phyloP scores from a whole-genome alignment of 805 yeast species.

The Candida taoyuanica region DNA sequence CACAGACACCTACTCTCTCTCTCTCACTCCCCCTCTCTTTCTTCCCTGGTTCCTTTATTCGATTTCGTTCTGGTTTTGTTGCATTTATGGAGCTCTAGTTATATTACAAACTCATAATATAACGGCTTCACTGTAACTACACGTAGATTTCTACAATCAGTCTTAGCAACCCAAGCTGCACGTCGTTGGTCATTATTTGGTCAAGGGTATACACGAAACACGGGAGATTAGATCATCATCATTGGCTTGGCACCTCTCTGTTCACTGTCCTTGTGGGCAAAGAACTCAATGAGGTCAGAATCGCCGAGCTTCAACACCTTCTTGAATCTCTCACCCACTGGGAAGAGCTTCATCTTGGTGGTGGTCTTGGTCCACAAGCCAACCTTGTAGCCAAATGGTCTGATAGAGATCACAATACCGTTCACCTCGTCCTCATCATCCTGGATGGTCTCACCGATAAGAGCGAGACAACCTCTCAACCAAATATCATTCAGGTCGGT shows the following conservation, averaged over 20 bases:
- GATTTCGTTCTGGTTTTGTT: not conserved
- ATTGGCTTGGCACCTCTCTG: constrained; percentile 26
- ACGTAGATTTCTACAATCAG: too few relatives aligned
- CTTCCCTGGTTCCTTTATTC: too few relatives aligned
- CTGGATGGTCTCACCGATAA: constrained; percentile 90
- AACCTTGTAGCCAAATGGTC: constrained; percentile 76
- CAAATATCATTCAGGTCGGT: constrained; percentile 81
- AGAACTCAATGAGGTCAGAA: constrained; percentile 76
- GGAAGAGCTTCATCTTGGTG: constrained; percentile 54
- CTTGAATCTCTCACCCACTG: constrained; percentile 85
- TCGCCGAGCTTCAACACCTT: constrained; percentile 74
- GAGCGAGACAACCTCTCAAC: constrained; percentile 83
- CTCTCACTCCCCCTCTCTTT: too few relatives aligned
- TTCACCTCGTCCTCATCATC: constrained; percentile 81
- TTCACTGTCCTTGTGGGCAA: constrained; percentile 43
- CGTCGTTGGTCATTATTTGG: too few relatives aligned
- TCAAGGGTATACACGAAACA: too few relatives aligned
- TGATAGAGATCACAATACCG: constrained; percentile 88
- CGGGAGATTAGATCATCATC: constrained; percentile 25
- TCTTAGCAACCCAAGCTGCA: too few relatives aligned
- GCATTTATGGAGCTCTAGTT: too few relatives aligned
- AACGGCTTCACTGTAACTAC: not conserved
- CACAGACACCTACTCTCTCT: too few relatives aligned
- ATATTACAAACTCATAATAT: not conserved
- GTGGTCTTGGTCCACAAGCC: constrained; percentile 92